Evolutionary conservation across 305 asterid genomes (phyloP).

Genomic region (Plantago rigida): DNA sequence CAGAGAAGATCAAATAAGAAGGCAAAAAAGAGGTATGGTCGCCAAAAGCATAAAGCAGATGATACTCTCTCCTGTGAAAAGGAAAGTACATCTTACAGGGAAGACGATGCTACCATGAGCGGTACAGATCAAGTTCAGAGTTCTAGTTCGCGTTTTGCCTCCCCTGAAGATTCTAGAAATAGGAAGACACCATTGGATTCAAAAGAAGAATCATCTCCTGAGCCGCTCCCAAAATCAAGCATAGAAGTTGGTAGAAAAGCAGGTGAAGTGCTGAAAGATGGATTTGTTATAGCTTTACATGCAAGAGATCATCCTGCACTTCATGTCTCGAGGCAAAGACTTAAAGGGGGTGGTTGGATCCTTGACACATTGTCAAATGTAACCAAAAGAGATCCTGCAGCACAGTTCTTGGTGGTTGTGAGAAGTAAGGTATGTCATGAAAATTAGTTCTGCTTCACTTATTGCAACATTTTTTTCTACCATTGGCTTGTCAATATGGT

Average conservation of each 20-base stretch:
- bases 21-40: slow-evolving; percentile 85
- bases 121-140: slow-evolving; percentile 86
- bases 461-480: neutral
- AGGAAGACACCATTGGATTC: slow-evolving; percentile 59
- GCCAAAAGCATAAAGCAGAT: slow-evolving; percentile 76
- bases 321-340: slow-evolving; percentile 87
- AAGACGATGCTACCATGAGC: slow-evolving; percentile 80
- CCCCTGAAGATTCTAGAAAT: slow-evolving; percentile 73
- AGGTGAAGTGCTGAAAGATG: slow-evolving; percentile 74
- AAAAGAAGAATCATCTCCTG: slow-evolving; percentile 46
- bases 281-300: slow-evolving; percentile 67
- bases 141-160: slow-evolving; percentile 81
- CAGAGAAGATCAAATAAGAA: slow-evolving; percentile 89
- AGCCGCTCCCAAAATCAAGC: slow-evolving; percentile 43
- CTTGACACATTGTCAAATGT: slow-evolving; percentile 74
- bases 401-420: slow-evolving; percentile 84
- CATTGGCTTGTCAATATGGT: neutral
- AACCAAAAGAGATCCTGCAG: slow-evolving; percentile 92
- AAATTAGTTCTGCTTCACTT: slow-evolving; percentile 5
- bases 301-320: slow-evolving; percentile 66
- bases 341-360: slow-evolving; percentile 98
- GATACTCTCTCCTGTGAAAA: slow-evolving; percentile 51
- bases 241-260: slow-evolving; percentile 44
- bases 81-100: slow-evolving; percentile 69
- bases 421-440: slow-evolving; percentile 65